phyloP scores from a whole-genome alignment of 2,329 filamentous ascomycete species.

The Botrytis cinerea region DNA sequence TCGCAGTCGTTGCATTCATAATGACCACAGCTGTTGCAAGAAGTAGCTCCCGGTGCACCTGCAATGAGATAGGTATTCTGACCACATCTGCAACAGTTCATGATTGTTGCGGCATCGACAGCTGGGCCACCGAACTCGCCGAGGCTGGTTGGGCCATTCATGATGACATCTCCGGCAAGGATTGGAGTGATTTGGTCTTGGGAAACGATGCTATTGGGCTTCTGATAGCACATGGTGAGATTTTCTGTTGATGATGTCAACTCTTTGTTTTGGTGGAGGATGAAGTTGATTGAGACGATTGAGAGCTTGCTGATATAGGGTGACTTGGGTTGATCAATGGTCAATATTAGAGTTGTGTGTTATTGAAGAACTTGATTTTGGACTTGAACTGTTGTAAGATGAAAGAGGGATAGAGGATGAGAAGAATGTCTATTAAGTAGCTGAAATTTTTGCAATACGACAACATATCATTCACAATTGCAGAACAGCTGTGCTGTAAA shows the following conservation, averaged over 20 bases:
- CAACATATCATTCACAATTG: not conserved
- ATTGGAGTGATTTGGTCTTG: not conserved
- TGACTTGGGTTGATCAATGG: not conserved
- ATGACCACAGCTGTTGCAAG: conserved; percentile 18
- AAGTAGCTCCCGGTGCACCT: not conserved
- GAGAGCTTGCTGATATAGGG: not conserved
- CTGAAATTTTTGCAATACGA: not conserved
- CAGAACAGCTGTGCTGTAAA: not conserved
- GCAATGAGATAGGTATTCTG: not conserved
- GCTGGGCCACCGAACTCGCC: not conserved
- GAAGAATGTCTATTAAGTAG: not conserved
- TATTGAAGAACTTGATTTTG: not conserved
- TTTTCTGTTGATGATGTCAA: not conserved
- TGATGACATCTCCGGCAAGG: not conserved
- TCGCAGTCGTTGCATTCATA: conserved; percentile 24
- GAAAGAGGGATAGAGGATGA: not conserved
- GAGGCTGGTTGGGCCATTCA: not conserved
- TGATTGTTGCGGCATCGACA: not conserved
- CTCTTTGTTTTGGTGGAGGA: not conserved
- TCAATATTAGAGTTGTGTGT: not conserved
- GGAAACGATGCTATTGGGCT: not conserved
- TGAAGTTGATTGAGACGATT: not conserved
- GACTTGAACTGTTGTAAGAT: not conserved
- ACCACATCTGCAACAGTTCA: conserved; percentile 21
- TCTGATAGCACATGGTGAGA: not conserved